These are phyloP conservation scores for Zygoascus bituminiphila DNA, from an alignment of 805 yeast species.

Conservation along the genomic window DNA sequence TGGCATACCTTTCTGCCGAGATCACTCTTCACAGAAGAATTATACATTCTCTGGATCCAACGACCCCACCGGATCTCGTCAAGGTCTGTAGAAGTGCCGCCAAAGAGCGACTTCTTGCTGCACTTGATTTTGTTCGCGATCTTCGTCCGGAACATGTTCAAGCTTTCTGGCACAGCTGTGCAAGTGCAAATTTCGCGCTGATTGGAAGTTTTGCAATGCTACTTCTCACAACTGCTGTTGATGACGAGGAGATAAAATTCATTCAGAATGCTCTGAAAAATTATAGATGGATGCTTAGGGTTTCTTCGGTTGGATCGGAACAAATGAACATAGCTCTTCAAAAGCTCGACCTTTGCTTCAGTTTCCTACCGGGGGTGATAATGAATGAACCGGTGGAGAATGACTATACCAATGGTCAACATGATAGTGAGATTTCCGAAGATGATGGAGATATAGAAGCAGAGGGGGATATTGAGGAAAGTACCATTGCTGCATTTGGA, in stretches of 20 bases:
- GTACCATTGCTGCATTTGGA: neutral
- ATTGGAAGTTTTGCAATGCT: slow-evolving; percentile 22
- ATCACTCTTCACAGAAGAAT: slow-evolving; percentile 21
- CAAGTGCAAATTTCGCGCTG: slow-evolving; percentile 19
- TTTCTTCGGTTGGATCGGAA: slow-evolving; percentile 8
- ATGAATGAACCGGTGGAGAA: neutral
- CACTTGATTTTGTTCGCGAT: slow-evolving; percentile 21
- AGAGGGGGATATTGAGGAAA: neutral
- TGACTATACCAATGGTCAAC: neutral
- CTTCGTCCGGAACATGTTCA: slow-evolving; percentile 22
- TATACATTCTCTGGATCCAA: slow-evolving; percentile 15
- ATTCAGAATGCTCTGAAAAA: slow-evolving; percentile 5
- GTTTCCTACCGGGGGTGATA: slow-evolving; percentile 3
- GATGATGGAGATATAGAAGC: neutral
- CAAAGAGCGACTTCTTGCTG: slow-evolving; percentile 19
- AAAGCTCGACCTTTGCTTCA: slow-evolving; percentile 2
- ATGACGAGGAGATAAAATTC: slow-evolving; percentile 3
- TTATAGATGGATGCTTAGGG: slow-evolving; percentile 6
- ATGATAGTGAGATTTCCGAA: slow-evolving; percentile 7
- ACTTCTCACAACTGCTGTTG: slow-evolving; percentile 16
- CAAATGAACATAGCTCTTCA: neutral
- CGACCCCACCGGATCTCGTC: slow-evolving; percentile 17
- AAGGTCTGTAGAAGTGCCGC: slow-evolving; percentile 19
- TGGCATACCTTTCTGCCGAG: slow-evolving; percentile 22
- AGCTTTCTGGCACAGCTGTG: slow-evolving; percentile 24